Evolutionary conservation across 305 asterid species (phyloP).

Genomic region (Fraxinus velutina): DNA sequence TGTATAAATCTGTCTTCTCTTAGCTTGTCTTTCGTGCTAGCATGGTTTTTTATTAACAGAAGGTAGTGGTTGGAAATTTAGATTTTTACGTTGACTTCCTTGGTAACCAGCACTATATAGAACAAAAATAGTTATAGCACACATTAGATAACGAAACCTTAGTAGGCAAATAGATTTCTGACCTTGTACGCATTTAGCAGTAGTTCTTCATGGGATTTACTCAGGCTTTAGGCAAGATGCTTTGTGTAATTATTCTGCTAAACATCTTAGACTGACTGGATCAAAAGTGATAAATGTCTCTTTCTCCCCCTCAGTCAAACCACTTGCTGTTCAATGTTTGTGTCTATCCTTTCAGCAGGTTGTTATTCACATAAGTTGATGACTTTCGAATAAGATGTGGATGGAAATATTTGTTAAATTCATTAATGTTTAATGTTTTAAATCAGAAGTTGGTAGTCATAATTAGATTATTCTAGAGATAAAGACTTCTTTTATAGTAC

Average conservation of each 20-base stretch:
- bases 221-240: not conserved
- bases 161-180: not conserved
- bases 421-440: not conserved
- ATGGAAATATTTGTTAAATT: not conserved
- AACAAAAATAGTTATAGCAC: not conserved
- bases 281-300: not conserved
- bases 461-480: not conserved
- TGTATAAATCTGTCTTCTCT: conserved; percentile 26
- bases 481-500: not conserved
- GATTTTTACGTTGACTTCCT: not conserved
- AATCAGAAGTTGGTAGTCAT: not conserved
- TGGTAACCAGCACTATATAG: not conserved
- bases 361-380: not conserved
- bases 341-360: not conserved
- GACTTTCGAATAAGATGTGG: not conserved
- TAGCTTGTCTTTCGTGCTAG: conserved; percentile 4
- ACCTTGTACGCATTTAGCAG: not conserved
- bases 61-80: not conserved
- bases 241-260: not conserved
- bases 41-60: not conserved
- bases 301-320: not conserved
- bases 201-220: not conserved
- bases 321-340: not conserved
- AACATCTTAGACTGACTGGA: not conserved
- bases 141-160: not conserved